Percentiles rank a stretch among this genome's conserved stretches.
Conservation (phyloP, 208 protist genomes). For the Acanthamoeba sp. region DNA sequence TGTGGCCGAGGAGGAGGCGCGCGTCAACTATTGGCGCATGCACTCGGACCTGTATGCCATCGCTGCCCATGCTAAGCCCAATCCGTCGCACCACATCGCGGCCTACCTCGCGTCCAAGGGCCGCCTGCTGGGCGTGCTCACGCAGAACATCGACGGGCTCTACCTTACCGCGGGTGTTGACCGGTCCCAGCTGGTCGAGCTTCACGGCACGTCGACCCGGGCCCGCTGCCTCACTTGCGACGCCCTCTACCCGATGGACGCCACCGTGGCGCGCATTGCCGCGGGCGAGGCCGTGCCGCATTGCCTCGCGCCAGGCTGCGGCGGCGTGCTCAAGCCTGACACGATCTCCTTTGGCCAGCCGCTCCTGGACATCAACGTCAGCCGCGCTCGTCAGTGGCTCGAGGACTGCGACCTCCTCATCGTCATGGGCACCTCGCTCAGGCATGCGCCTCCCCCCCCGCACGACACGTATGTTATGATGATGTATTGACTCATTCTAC, state of each 20-base stretch:
- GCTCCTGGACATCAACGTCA: not conserved
- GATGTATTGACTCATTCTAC: too few relatives aligned
- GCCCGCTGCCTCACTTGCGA: conserved; percentile 39
- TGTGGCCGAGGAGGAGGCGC: conserved; percentile 38
- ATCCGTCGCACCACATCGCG: conserved; percentile 64
- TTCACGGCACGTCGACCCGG: conserved; percentile 40
- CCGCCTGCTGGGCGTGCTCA: conserved; percentile 43
- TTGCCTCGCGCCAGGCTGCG: conserved; percentile 38
- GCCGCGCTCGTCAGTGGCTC: not conserved
- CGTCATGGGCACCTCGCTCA: conserved; percentile 70
- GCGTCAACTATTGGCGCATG: conserved; percentile 66
- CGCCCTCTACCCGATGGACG: conserved; percentile 3
- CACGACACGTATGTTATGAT: not conserved
- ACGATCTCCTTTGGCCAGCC: conserved; percentile 65
- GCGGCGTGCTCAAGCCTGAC: conserved; percentile 55
- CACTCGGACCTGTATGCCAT: conserved; percentile 47
- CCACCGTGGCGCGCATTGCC: not conserved
- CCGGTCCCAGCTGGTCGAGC: not conserved
- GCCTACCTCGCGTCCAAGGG: conserved; percentile 1
- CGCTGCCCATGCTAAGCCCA: not conserved
- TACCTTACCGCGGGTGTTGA: conserved; percentile 44
- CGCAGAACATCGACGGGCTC: conserved; percentile 63
- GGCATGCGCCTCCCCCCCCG: not conserved
- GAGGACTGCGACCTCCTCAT: conserved; percentile 67
- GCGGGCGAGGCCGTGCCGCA: not conserved